phyloP scores from a whole-genome alignment of 805 yeast genomes.

The Lipomyces starkeyi region DNA sequence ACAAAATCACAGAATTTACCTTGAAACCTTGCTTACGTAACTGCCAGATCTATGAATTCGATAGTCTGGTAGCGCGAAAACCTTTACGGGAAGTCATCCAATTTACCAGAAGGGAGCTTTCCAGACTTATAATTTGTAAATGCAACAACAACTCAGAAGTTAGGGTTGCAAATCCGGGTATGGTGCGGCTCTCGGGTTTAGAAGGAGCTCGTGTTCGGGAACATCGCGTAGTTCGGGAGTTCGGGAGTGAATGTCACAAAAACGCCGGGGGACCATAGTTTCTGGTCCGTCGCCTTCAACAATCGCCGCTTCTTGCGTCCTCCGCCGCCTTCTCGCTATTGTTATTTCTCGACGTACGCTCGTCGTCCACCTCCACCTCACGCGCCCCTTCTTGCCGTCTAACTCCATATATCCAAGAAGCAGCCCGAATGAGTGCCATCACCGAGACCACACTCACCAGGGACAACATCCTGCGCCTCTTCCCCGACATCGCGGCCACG shows the following conservation, averaged over 20 bases:
- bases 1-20: too few species aligned
- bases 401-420: background rate
- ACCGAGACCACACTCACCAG: slow-evolving; percentile 47
- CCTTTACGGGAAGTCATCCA: too few species aligned
- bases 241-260: background rate
- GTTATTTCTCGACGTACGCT: background rate
- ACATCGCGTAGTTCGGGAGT: background rate
- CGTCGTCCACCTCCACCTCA: background rate
- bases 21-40: too few species aligned
- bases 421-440: slow-evolving; percentile 17
- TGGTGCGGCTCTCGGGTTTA: background rate
- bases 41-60: too few species aligned
- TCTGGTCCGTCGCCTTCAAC: background rate
- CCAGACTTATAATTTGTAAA: too few species aligned
- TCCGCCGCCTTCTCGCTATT: background rate
- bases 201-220: background rate
- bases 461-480: slow-evolving; percentile 59
- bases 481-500: slow-evolving; percentile 73
- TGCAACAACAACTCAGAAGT: background rate
- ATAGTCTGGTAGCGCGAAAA: too few species aligned
- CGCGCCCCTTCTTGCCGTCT: background rate
- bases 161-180: background rate
- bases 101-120: too few species aligned
- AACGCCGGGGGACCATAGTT: background rate
- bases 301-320: background rate